Base-by-base conservation (phyloP, 108 stramenopile genomes). In the Nitzschia sp. region DNA sequence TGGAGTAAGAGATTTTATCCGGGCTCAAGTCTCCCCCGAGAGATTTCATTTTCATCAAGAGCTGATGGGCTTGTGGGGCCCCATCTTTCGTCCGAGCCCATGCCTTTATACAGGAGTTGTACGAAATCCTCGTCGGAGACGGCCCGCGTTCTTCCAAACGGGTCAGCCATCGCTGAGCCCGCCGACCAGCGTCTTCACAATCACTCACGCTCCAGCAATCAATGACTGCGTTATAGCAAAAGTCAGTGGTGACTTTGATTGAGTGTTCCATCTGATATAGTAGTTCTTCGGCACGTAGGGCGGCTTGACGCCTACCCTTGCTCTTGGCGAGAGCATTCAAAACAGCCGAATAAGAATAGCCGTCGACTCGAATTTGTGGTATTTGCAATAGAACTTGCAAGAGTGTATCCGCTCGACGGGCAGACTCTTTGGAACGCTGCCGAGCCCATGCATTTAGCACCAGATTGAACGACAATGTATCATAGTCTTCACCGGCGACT, bases 1-100 rank as follows among this genome's bases (percentile, higher is more conserved):
- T 79, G 0, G 84, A 80, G 36, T 74, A 85, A 21, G 82, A 75
- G 56, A 88, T 64, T 22, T 80, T 77, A 34, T 87, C 84, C 8
- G 86, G 86, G 6, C 55, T 45, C 34, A 84, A 48, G 6, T 72
- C 74, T 30, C 56, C 19, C 15, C 70, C 62, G 17, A 80, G 38
- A 8, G 69, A 36, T 44, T 81, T 65, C 85, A 90, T 86, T 53
- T 45, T 58, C 13, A 72, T 60, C 34, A 90, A 71, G 29, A 90
- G 35, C 29, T 32, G 47, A 35, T 90, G 84, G 2, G 81, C 83
- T 3, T 83, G 32, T 23, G 41, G 53, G 15, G 80, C 85, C 46
- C 81, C 66, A 26, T 75, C 69, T 22, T 71, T 71, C 8, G 69
- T 60, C 69, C 73, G 63, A n/a, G 85, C 83, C 71, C 82, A 89